Evolutionary conservation across 2,329 filamentous ascomycete genomes (phyloP).

Genomic region (Cryphonectria japonica): DNA sequence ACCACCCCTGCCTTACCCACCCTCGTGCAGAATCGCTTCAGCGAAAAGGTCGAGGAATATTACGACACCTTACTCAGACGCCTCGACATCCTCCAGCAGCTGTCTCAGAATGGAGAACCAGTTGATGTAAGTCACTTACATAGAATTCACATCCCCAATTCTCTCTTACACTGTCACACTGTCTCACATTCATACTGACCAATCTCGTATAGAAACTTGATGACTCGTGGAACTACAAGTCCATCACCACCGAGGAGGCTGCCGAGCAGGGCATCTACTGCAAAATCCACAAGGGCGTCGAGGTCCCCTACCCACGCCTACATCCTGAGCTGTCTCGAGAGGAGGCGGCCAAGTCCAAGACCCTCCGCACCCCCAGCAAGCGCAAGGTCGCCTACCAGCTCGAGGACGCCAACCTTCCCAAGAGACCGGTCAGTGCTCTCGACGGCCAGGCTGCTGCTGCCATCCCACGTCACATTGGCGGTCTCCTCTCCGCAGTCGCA

Average conservation of each 20-base stretch:
- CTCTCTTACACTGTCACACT: constrained; percentile 34
- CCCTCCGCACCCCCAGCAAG: constrained; percentile 36
- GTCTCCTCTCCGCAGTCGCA: constrained; percentile 41
- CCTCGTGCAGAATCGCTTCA: constrained; percentile 21
- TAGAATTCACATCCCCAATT: background rate
- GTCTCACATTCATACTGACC: background rate
- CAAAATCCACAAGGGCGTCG: constrained; percentile 44
- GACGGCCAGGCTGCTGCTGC: constrained; percentile 38
- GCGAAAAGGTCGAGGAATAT: constrained; percentile 42
- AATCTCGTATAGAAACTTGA: constrained; percentile 37
- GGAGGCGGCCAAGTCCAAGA: constrained; percentile 39
- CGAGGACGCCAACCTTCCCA: constrained; percentile 52
- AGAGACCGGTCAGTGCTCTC: constrained; percentile 44
- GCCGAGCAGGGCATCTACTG: constrained; percentile 49
- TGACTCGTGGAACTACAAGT: constrained; percentile 50
- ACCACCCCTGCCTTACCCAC: constrained; percentile 14
- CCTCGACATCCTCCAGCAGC: constrained; percentile 49
- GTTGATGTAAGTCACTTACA: constrained; percentile 49
- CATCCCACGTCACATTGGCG: constrained; percentile 47
- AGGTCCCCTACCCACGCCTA: constrained; percentile 47
- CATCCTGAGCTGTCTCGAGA: constrained; percentile 44
- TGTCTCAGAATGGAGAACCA: constrained; percentile 50
- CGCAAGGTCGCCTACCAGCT: constrained; percentile 55
- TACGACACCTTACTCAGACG: constrained; percentile 51
- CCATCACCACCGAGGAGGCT: constrained; percentile 49